Conservation (phyloP, 2,329 filamentous ascomycete genomes). For the Fusarium miscanthi region DNA sequence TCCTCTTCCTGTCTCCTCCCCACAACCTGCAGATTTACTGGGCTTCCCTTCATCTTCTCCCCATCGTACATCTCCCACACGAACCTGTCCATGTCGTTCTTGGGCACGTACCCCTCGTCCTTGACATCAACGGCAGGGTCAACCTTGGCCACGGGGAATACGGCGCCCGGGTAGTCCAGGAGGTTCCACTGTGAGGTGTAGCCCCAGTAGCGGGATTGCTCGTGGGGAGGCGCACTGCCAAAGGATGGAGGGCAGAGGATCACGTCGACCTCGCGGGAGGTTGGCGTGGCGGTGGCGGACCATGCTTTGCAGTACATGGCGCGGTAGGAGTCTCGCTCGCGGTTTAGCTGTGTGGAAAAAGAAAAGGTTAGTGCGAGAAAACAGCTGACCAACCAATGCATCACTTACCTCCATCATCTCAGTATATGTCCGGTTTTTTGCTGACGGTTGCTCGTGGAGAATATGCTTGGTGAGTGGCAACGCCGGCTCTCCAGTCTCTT, state of each 20-base stretch:
- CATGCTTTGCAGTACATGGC: slow-evolving; percentile 52
- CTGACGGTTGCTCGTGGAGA: slow-evolving; percentile 61
- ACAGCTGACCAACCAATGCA: fast-evolving
- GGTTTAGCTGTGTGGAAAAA: slow-evolving; percentile 42
- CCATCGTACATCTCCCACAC: slow-evolving; percentile 46
- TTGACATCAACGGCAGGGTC: slow-evolving; percentile 42
- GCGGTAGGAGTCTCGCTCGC: slow-evolving; percentile 55
- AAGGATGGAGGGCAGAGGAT: slow-evolving; percentile 70
- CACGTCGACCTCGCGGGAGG: slow-evolving; percentile 62
- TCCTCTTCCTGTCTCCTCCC: slow-evolving; percentile 47
- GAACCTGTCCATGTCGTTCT: slow-evolving; percentile 46
- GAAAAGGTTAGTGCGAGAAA: not conserved
- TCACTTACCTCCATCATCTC: slow-evolving; percentile 53
- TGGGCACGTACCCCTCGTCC: slow-evolving; percentile 40
- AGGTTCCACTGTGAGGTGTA: slow-evolving; percentile 77
- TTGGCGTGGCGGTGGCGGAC: slow-evolving; percentile 48
- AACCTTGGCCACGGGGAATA: slow-evolving; percentile 65
- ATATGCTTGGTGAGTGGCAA: slow-evolving; percentile 70
- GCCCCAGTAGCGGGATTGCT: slow-evolving; percentile 64
- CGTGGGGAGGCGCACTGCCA: slow-evolving; percentile 59
- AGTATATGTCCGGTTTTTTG: slow-evolving; percentile 51
- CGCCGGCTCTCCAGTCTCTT: slow-evolving; percentile 66
- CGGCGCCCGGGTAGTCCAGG: slow-evolving; percentile 71
- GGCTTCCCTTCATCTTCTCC: slow-evolving; percentile 40
- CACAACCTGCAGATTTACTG: slow-evolving; percentile 45